Base-by-base conservation (phyloP, 768 basidiomycete genomes). In the Russula ochroleuca region DNA sequence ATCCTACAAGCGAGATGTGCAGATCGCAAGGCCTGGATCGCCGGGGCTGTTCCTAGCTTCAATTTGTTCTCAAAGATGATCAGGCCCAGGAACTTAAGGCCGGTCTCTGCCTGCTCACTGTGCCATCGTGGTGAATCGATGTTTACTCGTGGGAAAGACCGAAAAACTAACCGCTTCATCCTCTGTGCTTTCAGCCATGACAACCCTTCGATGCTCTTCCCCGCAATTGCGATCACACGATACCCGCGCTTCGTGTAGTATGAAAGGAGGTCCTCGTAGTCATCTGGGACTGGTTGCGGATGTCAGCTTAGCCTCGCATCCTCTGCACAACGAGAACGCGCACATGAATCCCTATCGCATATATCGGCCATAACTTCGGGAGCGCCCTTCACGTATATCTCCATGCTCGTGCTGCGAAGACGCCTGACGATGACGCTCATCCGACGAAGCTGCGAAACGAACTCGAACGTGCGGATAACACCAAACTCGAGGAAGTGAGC, bases 391-490 rank as follows among this genome's bases (percentile, higher is more conserved):
- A 95, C 94, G 72, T 98, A 98, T 13, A 98, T 81, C 72, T 99
- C 97, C 94, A 99, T 98, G 73, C 90, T 93, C 58, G 76, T 84
- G 68, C 95, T 95, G 74, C 90, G 97, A 58, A 99, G 81, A 57
- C 93, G 82, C 74, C 98, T 99, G 70, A 98, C 96, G 57, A 99
- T 85, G 31, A 99, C 97, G 67, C 95, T 97, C 96, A 99, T 99
- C 57, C 97, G 79, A 31, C 97, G 83, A 23, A 98, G 80, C 5
- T 90, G 80, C 9, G 96, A 97, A 2, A 96, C 92, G 72, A 99
- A 99, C 71, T 99, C 97, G 70, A 96, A 99, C 4, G 90, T 92
- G 47, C 95, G 82, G 50, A 99, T 93, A 21, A 98, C 96, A 45
- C 97, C 97, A 58, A 99, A 77, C 75, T 99, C 97, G 28, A 99